Evolutionary conservation across 2,329 filamentous ascomycete genomes (phyloP), one percentile per base, ranked within the genome.

Genomic region (Westerdykella sp.): DNA sequence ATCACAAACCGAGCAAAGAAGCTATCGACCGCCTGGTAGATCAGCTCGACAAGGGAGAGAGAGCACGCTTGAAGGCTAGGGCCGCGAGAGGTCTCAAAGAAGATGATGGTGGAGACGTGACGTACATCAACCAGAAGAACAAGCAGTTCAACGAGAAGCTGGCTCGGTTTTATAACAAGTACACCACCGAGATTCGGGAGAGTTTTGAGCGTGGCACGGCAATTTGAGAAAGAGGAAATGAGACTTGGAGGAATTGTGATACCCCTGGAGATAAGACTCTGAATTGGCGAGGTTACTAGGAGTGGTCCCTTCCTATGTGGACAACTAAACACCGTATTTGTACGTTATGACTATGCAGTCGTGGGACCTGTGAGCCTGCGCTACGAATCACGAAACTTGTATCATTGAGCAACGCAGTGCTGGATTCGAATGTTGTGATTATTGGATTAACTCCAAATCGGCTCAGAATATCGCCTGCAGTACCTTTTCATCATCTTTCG

Each of bases 121-220:
- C 91, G 6, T 97, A 95, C 70, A 98, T 98, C 79, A 98, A 98
- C 72, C 89, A 96, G 72, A 96, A 98, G 62, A 98, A 98, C 77
- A 97, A 97, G 77, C 89, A 96, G 76, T 98, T 98, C 75, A 98
- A 98, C 80, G 83, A 95, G 73, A 97, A 98, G 73, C 74, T 98
- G 68, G 77, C 85, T 42, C 78, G 93, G 54, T 98, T 97, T 73
- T 98, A 98, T 71, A 93, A 98, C 73, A 95, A 95, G 75, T 98
- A 98, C 69, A 98, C 93, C 37, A 82, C 86, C 25, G 93, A 98
- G 67, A 97, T 98, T 58, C 77, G 93, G 63, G 93, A 98, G 63
- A 96, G 86, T 68, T 98, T 98, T 66, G 93, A 98, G 77, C 80
- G 93, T 51, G 93, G 93, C 14, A 97, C 93, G 3, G 94, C 94